A percentile compares a stretch with the other conserved stretches of the same genome.
Evolutionary conservation across 2,329 filamentous ascomycete genomes (phyloP).

Genomic region (Calonectria leucothoes): DNA sequence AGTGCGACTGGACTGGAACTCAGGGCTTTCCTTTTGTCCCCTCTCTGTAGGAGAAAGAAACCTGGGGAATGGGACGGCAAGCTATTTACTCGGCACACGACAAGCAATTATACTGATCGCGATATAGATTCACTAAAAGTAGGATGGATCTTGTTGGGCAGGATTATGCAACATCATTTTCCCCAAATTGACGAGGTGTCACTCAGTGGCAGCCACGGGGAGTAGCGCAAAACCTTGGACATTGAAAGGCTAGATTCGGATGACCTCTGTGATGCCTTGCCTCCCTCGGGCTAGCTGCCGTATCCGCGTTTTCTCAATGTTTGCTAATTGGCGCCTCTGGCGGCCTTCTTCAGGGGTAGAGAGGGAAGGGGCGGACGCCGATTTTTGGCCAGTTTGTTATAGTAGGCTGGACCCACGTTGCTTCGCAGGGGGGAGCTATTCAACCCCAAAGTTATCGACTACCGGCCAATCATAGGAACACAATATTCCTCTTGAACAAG

Average conservation of each 20-base stretch:
- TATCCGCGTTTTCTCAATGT: slow-evolving; percentile 21
- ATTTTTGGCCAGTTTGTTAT: slow-evolving; percentile 7
- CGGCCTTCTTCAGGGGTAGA: slow-evolving; percentile 38
- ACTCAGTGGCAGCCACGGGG: background rate
- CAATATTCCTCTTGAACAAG: background rate
- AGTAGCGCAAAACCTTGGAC: slow-evolving; percentile 6
- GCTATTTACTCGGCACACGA: no score
- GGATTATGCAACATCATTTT: background rate
- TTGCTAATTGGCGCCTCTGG: slow-evolving; percentile 23
- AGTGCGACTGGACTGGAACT: background rate
- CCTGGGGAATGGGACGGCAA: background rate
- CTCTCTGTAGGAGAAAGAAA: background rate
- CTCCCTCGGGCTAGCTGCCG: slow-evolving; percentile 20
- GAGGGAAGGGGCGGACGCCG: slow-evolving; percentile 6
- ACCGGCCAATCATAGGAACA: background rate
- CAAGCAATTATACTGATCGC: background rate
- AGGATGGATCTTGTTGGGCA: background rate
- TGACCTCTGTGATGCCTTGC: slow-evolving; percentile 11
- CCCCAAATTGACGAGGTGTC: background rate
- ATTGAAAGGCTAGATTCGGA: background rate
- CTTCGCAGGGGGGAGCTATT: slow-evolving; percentile 1
- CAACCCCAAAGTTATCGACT: background rate
- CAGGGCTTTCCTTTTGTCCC: background rate
- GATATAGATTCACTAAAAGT: background rate
- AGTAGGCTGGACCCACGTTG: slow-evolving; percentile 1